Conservation (phyloP, 2,329 filamentous ascomycete species). For the Pseudonectria buxi region DNA sequence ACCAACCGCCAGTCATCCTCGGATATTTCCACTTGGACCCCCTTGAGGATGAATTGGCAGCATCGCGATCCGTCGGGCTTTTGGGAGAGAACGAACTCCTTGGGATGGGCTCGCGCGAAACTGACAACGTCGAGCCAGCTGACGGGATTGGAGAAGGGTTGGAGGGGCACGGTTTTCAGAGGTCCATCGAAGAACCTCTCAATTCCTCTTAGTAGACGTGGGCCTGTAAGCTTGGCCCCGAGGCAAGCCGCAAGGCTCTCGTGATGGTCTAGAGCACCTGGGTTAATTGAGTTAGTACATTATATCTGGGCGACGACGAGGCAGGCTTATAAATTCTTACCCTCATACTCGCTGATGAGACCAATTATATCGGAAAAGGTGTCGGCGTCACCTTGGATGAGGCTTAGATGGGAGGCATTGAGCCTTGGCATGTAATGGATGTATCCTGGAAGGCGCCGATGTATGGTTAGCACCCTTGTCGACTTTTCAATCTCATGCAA, state of each 20-base stretch:
- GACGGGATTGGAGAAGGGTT: slow-evolving; percentile 56
- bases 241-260: slow-evolving; percentile 83
- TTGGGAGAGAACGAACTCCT: slow-evolving; percentile 68
- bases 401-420: slow-evolving; percentile 37
- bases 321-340: slow-evolving; percentile 25
- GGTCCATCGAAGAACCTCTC: slow-evolving; percentile 80
- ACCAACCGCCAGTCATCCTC: slow-evolving; percentile 86
- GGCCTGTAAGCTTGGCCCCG: slow-evolving; percentile 74
- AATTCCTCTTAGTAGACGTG: slow-evolving; percentile 77
- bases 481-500: slow-evolving; percentile 11
- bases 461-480: slow-evolving; percentile 16
- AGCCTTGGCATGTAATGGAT: slow-evolving; percentile 50
- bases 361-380: slow-evolving; percentile 66
- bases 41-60: slow-evolving; percentile 78
- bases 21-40: slow-evolving; percentile 74
- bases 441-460: slow-evolving; percentile 21
- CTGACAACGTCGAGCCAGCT: slow-evolving; percentile 83
- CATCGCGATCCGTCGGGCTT: slow-evolving; percentile 61
- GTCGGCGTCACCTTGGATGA: slow-evolving; percentile 53
- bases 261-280: slow-evolving; percentile 72
- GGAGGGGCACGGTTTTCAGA: slow-evolving; percentile 47
- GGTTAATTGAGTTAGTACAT: slow-evolving; percentile 10
- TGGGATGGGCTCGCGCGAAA: slow-evolving; percentile 73
- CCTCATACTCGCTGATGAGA: slow-evolving; percentile 72
- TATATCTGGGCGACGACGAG: neutral